Conservation (phyloP, 495 filamentous ascomycete genomes). For the Neurospora discreta region DNA sequence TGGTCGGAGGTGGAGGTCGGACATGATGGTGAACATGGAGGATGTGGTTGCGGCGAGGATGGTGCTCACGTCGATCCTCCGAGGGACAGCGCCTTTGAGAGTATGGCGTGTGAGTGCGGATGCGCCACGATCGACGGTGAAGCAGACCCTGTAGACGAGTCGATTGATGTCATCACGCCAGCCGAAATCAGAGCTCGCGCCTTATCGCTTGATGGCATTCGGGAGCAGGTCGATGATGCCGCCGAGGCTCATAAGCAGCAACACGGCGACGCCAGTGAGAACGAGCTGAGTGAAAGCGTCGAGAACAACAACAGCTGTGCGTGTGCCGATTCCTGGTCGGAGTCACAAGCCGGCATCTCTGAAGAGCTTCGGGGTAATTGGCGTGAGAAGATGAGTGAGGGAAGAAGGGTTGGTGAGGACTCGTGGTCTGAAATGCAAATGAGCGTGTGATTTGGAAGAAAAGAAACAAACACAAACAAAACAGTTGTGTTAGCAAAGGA, state of each 20-base stretch:
- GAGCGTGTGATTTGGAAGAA: background rate
- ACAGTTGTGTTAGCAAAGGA: background rate
- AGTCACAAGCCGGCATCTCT: background rate
- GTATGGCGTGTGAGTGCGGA: background rate
- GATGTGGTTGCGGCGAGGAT: background rate
- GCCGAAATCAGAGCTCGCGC: background rate
- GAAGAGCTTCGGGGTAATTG: background rate
- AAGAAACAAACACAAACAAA: background rate
- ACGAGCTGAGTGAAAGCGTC: background rate
- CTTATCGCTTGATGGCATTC: background rate
- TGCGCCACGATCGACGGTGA: background rate
- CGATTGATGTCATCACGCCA: background rate
- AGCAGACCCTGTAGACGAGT: background rate
- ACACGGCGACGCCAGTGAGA: background rate
- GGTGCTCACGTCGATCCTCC: background rate
- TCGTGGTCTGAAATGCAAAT: background rate
- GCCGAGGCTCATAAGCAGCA: background rate
- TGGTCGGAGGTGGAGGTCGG: background rate
- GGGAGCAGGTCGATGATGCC: background rate
- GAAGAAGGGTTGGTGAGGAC: background rate
- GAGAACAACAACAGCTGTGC: background rate
- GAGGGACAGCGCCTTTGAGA: background rate
- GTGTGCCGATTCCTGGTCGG: background rate
- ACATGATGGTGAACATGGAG: background rate
- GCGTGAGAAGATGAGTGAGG: background rate